A percentile compares a stretch with the other conserved stretches of the same genome.
These are phyloP conservation scores for Pelargonium australe DNA, from an alignment of 441 rosid genomes.

Conservation along the genomic window DNA sequence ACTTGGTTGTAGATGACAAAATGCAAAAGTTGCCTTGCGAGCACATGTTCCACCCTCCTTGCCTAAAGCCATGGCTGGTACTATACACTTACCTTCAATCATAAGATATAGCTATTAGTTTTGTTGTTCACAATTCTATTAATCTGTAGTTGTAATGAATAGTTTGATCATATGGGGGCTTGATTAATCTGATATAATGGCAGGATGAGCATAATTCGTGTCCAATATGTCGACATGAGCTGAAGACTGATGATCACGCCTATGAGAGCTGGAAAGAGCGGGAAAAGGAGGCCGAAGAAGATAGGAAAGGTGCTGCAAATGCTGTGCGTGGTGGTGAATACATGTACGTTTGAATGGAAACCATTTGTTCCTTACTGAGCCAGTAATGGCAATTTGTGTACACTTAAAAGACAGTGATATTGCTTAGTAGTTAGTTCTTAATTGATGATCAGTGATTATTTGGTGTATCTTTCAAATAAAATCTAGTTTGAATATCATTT, in stretches of 20 bases:
- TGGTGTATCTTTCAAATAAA: not conserved
- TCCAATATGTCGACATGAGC: conserved; percentile 83
- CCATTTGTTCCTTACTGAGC: conserved; percentile 4
- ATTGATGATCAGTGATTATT: not conserved
- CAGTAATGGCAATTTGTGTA: conserved; percentile 11
- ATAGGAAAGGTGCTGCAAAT: conserved; percentile 82
- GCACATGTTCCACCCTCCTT: conserved; percentile 84
- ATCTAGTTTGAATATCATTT: no score
- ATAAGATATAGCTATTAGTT: no score
- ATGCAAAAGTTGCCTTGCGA: conserved; percentile 95
- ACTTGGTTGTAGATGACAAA: conserved; percentile 62
- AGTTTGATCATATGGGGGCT: not conserved
- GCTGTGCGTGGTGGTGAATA: conserved; percentile 84
- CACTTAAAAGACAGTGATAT: not conserved
- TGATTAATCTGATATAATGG: conserved; percentile 1
- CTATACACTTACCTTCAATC: conserved; percentile 1
- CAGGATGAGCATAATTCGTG: conserved; percentile 95
- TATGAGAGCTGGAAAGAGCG: conserved; percentile 89
- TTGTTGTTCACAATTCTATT: no score
- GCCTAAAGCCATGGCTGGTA: conserved; percentile 97
- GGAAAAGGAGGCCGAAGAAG: conserved; percentile 85
- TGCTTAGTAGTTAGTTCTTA: not conserved
- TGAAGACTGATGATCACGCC: conserved; percentile 77
- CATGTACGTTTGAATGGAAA: conserved; percentile 58
- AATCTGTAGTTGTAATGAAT: not conserved